Percentiles rank a stretch among this genome's conserved stretches.
Conservation (phyloP, 805 yeast genomes). For the Saccharomycopsis javanensis region DNA sequence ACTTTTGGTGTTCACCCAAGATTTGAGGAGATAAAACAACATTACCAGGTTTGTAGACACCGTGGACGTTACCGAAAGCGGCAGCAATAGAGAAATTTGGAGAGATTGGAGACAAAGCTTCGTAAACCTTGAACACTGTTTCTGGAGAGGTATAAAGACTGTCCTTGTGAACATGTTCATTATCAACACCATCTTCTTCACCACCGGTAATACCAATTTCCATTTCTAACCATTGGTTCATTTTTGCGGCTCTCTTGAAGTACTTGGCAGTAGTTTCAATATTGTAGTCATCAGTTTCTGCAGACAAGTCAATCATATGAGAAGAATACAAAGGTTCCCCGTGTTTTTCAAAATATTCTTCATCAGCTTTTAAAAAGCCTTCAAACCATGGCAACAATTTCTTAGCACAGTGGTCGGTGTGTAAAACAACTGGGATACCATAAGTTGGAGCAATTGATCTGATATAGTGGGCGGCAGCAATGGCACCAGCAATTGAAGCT, state of each 20-base stretch:
- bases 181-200: slow-evolving; percentile 99
- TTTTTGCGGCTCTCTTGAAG: slow-evolving; percentile 87
- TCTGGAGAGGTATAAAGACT: slow-evolving; percentile 90
- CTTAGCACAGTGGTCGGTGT: slow-evolving; percentile 98
- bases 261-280: slow-evolving; percentile 88
- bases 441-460: slow-evolving; percentile 93
- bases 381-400: slow-evolving; percentile 97
- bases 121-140: slow-evolving; percentile 85
- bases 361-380: slow-evolving; percentile 96
- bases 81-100: slow-evolving; percentile 99
- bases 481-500: slow-evolving; percentile 89
- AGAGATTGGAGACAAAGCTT: slow-evolving; percentile 81
- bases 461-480: slow-evolving; percentile 97
- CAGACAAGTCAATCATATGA: slow-evolving; percentile 97
- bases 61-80: slow-evolving; percentile 98
- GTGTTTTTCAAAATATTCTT: slow-evolving; percentile 73
- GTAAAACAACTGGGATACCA: slow-evolving; percentile 94
- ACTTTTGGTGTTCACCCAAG: slow-evolving; percentile 91
- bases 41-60: slow-evolving; percentile 99
- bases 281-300: slow-evolving; percentile 94
- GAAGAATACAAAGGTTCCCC: slow-evolving; percentile 97
- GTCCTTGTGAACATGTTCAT: slow-evolving; percentile 83
- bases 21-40: slow-evolving; percentile 87
- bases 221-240: slow-evolving; percentile 98
- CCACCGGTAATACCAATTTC: slow-evolving; percentile 99